Base-by-base conservation (phyloP, 352 stramenopile species). In the Hyaloperonospora arabidopsidis region DNA sequence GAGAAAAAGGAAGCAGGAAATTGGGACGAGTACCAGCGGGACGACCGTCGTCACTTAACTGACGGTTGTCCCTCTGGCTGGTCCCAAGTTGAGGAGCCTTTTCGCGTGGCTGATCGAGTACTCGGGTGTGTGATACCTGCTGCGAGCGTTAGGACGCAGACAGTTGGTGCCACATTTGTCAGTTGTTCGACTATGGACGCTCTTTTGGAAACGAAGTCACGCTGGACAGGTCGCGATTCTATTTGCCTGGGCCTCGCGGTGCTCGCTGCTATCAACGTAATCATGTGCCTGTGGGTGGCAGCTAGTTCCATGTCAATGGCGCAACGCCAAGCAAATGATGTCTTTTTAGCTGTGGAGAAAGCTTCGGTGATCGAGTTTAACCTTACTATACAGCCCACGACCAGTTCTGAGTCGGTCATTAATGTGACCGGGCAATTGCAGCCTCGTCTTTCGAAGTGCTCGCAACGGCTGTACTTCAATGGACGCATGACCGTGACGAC, bases 391-490 rank as follows among this genome's bases (percentile, higher is more conserved):
- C 45, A 68, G 32, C 39, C 45, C 19, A 43, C 45, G 17, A n/a
- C 1, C 15, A 65, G 41, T 46, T 23, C 47, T 2, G 38, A 45
- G 25, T 43, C 21, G 32, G 13, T 63, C 35, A 15, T 41, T 10
- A 63, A 63, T 19, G 63, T 61, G 25, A 72, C 63, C 5, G 68
- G 72, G 0, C 47, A 19, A 44, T 21, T 79, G 29, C 35, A 54
- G 1, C 72, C 72, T 34, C 54, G 55, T 32, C 18, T 53, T 10
- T 76, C 70, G 5, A 52, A 74, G n/a, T 73, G 73, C 40, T 68
- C 65, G n/a, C 65, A 45, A 1, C 55, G 41, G 18, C 60, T 83
- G 13, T 47, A 72, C 44, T 83, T 79, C 44, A 59, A 79, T 49
- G 70, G 69, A 34, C 55, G 28, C 22, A 63, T 79, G 43, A 29